Percentiles rank a stretch among this genome's conserved stretches.
Evolutionary conservation across 2,329 filamentous ascomycete species (phyloP).

Genomic region (Endothia cerciana): DNA sequence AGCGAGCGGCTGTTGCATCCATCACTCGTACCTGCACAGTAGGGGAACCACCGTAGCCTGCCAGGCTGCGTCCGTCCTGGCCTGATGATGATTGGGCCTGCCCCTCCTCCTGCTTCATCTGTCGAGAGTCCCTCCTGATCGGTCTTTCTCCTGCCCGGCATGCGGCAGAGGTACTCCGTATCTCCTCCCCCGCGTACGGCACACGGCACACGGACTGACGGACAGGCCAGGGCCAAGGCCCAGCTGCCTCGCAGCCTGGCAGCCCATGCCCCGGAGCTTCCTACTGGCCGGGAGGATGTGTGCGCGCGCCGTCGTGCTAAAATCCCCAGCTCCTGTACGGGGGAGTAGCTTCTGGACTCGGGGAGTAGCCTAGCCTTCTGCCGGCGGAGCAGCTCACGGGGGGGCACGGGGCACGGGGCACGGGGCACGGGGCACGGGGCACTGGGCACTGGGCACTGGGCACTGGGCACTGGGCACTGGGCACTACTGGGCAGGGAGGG

Average conservation of each 20-base stretch:
- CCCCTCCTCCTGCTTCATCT: background rate
- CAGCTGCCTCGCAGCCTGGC: background rate
- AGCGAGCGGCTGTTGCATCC: background rate
- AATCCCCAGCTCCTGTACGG: background rate
- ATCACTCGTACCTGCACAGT: background rate
- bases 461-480: too few species aligned
- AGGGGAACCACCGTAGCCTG: background rate
- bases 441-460: too few species aligned
- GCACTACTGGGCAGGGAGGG: too few species aligned
- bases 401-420: background rate
- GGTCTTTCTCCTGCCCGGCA: background rate
- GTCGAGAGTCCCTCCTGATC: background rate
- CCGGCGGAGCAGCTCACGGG: background rate
- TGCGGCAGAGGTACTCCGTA: conserved; percentile 6
- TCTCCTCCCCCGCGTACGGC: background rate
- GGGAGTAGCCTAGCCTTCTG: conserved; percentile 21
- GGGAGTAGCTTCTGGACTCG: conserved; percentile 18
- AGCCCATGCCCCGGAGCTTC: conserved; percentile 9
- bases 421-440: background rate
- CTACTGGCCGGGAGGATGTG: conserved; percentile 8
- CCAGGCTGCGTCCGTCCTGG: conserved; percentile 2
- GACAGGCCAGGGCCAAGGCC: background rate
- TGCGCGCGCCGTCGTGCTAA: conserved; percentile 1
- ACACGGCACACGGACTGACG: background rate
- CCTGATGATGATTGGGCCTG: background rate